phyloP scores from a whole-genome alignment of 2,329 filamentous ascomycete genomes.

The Lasiodiplodia gonubiensis region DNA sequence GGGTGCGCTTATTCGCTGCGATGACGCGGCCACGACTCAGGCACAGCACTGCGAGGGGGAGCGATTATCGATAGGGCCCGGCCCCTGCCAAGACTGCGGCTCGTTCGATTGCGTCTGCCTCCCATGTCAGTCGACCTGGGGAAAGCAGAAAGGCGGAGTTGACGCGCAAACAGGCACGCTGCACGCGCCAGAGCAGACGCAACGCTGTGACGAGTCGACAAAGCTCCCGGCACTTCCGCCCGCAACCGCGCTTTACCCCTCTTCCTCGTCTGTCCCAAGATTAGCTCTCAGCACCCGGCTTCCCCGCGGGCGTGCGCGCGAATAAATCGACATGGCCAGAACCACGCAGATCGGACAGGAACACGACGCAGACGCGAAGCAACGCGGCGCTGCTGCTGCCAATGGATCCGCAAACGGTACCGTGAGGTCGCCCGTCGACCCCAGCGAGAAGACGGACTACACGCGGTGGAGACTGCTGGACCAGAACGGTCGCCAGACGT shows the following conservation, averaged over 20 bases:
- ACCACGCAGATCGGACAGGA: constrained; percentile 19
- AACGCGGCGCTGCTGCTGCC: not conserved
- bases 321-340: constrained; percentile 13
- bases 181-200: constrained; percentile 21
- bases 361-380: constrained; percentile 8
- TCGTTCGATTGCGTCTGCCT: constrained; percentile 1
- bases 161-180: constrained; percentile 7
- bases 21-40: not conserved
- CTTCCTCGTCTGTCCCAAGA: not conserved
- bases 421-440: constrained; percentile 11
- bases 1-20: not conserved
- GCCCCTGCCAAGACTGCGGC: constrained; percentile 24
- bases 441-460: constrained; percentile 69
- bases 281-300: not conserved
- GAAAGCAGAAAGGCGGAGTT: constrained; percentile 1
- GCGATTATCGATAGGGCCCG: not conserved
- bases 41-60: not conserved
- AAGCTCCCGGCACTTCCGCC: not conserved
- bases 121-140: constrained; percentile 19
- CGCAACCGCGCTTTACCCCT: not conserved
- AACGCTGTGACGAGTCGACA: constrained; percentile 23
- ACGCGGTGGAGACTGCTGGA: constrained; percentile 83
- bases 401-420: constrained; percentile 18
- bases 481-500: constrained; percentile 85
- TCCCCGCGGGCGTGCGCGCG: not conserved